Evolutionary conservation across 495 filamentous ascomycete species (phyloP), one percentile per base, ranked within the genome.

Genomic region (Zalerion maritima): DNA sequence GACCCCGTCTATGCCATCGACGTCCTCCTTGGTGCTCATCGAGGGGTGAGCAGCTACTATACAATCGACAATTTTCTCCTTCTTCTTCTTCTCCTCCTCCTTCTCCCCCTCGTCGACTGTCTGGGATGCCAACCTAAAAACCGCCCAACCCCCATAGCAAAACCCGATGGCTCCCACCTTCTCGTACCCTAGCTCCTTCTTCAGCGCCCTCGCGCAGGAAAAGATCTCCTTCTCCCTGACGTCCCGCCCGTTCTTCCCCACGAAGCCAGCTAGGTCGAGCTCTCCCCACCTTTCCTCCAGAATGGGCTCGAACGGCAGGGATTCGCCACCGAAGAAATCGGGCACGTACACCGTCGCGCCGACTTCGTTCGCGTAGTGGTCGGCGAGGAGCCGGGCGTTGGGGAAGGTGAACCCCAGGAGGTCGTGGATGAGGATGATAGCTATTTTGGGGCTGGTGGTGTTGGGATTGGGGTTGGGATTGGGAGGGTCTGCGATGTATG

Each of bases 91-190:
- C 2, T 32, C 43, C 29, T 47, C 42, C 42, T 47, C 41, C 29
- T 40, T 37, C 1, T 50, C 32, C 0, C 46, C 49, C 14, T 38
- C 32, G 37, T 14, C 2, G n/a, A 30, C 10, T 29, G 15, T n/a
- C n/a, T n/a, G n/a, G n/a, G n/a, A n/a, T n/a, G n/a, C n/a, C 1
- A 75, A 51, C 21, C 58, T 45, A 41, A 67, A 64, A 14, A 57
- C 54, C 0, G 57, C 69, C 69, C 69, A 74, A 1, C 67, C 70
- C 28, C 71, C 70, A 28, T 55, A 76, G 52, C 73, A 78, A 45
- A 61, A 75, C 3, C 72, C 71, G 12, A 75, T 46, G 2, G 69
- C 69, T 5, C 55, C 71, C 19, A 73, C 35, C 21, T 49, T 54
- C 20, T 45, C 46, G 41, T 60, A 54, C 14, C 34, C 34, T 1